A percentile compares a stretch with the other conserved stretches of the same genome.
These are phyloP conservation scores for Rhodotorula sp. DNA, from an alignment of 1,284 basidiomycete species.

Conservation along the genomic window DNA sequence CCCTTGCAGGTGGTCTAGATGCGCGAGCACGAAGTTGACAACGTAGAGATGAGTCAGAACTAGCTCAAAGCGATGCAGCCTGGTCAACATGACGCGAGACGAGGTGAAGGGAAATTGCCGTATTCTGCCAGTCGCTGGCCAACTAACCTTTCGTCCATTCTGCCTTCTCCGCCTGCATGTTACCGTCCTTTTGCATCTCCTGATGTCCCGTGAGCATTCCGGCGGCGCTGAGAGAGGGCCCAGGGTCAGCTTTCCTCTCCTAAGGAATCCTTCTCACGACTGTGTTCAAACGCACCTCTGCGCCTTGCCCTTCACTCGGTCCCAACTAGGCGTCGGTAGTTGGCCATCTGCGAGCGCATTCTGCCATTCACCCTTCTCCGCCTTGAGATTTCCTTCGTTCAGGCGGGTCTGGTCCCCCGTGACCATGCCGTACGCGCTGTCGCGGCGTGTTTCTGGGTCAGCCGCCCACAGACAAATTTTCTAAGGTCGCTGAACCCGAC, in stretches of 20 bases:
- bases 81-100: too few relatives aligned
- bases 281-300: conserved; percentile 34
- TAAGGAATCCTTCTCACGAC: conserved; percentile 23
- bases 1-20: conserved; percentile 36
- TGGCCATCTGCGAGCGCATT: conserved; percentile 39
- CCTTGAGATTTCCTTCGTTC: conserved; percentile 48
- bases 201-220: conserved; percentile 50
- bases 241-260: not conserved
- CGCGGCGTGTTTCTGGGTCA: not conserved
- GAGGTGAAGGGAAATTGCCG: not conserved
- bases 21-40: not conserved
- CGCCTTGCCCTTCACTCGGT: conserved; percentile 34
- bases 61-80: not conserved
- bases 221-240: conserved; percentile 37
- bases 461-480: not conserved
- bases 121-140: not conserved
- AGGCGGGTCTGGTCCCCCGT: conserved; percentile 49
- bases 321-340: conserved; percentile 17
- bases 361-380: conserved; percentile 49
- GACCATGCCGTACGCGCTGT: conserved; percentile 48
- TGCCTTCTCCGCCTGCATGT: conserved; percentile 47
- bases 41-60: not conserved
- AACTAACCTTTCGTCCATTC: conserved; percentile 47
- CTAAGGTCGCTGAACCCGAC: conserved; percentile 17
- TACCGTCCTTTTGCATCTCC: conserved; percentile 50